Base-by-base conservation (phyloP, 2,329 filamentous ascomycete species). In the Cercospora sojina region DNA sequence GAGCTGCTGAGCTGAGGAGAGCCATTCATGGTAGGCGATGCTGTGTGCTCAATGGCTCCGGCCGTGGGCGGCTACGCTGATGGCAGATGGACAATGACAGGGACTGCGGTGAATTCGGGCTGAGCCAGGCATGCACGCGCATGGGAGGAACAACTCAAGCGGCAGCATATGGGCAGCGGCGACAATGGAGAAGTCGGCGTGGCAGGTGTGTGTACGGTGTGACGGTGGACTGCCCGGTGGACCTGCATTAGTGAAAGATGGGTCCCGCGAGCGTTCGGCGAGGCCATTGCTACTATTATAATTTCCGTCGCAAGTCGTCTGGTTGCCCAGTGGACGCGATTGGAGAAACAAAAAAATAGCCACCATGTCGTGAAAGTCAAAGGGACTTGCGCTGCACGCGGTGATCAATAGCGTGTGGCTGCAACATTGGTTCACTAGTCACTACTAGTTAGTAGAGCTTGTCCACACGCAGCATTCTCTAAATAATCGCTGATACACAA, bases 1-100 rank as follows among this genome's bases (percentile, higher is more conserved):
- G 67, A 64, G 25, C 51, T 62, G 49, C 53, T 31, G 49, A 56
- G 63, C 5, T 64, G 65, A 18, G 59, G 47, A 20, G 59, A 64
- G 47, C 67, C 65, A 64, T 66, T 69, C 70, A 71, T 71, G 51
- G 55, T 64, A 38, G 66, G 51, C 51, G 29, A 29, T 56, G 43
- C 29, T 29, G 51, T 29, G 29, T 20, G 25, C 51, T 27, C 51
- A 32, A 29, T 56, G 51, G 29, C 29, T 29, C 29, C 29, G 29
- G 23, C 13, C 25, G 51, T 29, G 25, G 8, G 25, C 51, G 51
- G 16, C 51, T 56, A 56, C 51, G 51, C 29, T 56, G 51, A 12
- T 56, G 27, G 25, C 51, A 5, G 51, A 29, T 3, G 51, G 29
- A 13, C 29, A 29, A 32, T 20, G 51, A 32, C 29, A 29, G 51